Percentiles rank a stretch among this genome's conserved stretches.
These are phyloP conservation scores for Jackrogersella multiformis DNA, from an alignment of 495 filamentous ascomycete species.

Conservation along the genomic window DNA sequence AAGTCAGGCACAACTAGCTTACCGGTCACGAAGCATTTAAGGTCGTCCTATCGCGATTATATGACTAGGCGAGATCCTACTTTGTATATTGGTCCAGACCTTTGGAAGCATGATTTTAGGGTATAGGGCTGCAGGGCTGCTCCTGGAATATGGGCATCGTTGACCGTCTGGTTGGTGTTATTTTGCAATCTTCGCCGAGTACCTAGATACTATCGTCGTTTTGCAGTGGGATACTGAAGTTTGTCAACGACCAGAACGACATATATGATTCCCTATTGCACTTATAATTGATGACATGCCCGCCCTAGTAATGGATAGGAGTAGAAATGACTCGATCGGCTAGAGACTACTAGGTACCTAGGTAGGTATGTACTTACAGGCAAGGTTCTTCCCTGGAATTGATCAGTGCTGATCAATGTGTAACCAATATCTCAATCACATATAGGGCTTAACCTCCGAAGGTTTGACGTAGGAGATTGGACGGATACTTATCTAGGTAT, in stretches of 20 bases:
- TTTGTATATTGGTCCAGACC: no score
- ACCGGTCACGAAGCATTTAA: not conserved
- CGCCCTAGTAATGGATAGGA: not conserved
- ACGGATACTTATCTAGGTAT: not conserved
- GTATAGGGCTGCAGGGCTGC: no score
- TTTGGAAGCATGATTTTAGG: no score
- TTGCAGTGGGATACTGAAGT: no score
- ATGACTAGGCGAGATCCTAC: no score
- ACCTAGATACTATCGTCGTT: no score
- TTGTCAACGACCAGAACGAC: no score
- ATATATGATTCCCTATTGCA: not conserved
- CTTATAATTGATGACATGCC: not conserved
- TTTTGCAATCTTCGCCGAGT: no score
- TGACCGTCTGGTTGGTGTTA: no score
- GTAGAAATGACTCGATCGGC: conserved; percentile 10
- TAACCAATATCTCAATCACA: conserved; percentile 12
- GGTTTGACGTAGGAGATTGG: not conserved
- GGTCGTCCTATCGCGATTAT: not conserved
- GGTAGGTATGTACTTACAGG: no score
- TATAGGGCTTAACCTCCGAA: not conserved
- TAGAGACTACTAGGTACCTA: conserved; percentile 7
- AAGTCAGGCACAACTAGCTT: not conserved
- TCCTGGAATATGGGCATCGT: no score
- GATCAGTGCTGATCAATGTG: conserved; percentile 6
- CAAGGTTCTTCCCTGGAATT: not conserved